A percentile compares a stretch with the other conserved stretches of the same genome.
phyloP scores from a whole-genome alignment of 2,329 filamentous ascomycete genomes.

The Alternaria triticimaculans region DNA sequence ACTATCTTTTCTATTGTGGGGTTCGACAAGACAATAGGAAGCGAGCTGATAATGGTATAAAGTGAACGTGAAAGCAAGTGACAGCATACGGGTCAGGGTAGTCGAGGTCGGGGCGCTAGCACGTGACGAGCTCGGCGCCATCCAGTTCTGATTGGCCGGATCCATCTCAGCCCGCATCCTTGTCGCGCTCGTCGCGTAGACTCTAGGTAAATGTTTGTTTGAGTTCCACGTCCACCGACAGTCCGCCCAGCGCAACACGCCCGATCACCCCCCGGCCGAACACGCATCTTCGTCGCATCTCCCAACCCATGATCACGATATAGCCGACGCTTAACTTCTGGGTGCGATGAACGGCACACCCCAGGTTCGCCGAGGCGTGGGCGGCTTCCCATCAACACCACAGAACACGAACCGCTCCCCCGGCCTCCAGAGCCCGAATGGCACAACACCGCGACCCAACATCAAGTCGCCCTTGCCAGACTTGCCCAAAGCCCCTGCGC shows the following conservation, averaged over 20 bases:
- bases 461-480: constrained; percentile 44
- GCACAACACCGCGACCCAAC: constrained; percentile 40
- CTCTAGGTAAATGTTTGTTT: constrained; percentile 36
- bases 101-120: neutral
- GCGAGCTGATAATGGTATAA: neutral
- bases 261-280: constrained; percentile 13
- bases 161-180: constrained; percentile 21
- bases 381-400: constrained; percentile 79
- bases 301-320: constrained; percentile 27
- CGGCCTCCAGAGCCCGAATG: constrained; percentile 31
- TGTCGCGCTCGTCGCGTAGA: constrained; percentile 34
- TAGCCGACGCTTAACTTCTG: constrained; percentile 25
- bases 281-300: neutral
- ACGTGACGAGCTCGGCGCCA: constrained; percentile 21
- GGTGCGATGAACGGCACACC: constrained; percentile 85
- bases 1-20: constrained; percentile 10
- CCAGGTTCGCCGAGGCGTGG: constrained; percentile 71
- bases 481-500: constrained; percentile 33
- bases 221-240: constrained; percentile 18
- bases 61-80: constrained; percentile 10
- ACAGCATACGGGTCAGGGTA: too few species aligned
- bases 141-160: constrained; percentile 26
- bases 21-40: constrained; percentile 4
- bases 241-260: constrained; percentile 10
- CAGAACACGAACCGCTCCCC: constrained; percentile 50